Base-by-base conservation (phyloP, 371 early-diverging fungal species). In the Mortierella sp. region DNA sequence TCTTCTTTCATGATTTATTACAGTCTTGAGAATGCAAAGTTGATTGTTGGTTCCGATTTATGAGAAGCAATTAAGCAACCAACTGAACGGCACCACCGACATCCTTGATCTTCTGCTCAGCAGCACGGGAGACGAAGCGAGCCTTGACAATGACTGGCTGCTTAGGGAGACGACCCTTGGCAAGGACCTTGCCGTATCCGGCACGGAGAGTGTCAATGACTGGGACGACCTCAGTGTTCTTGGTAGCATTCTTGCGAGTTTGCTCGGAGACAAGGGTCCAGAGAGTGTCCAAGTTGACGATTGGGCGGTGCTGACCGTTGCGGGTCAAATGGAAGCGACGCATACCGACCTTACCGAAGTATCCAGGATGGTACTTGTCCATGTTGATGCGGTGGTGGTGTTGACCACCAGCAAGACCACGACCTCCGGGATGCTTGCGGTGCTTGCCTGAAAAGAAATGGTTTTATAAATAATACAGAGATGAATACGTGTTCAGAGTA, bases 271-370 rank as follows among this genome's bases (percentile, higher is more conserved):
- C 97, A 73, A 98, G 89, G 72, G 94, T 87, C 98, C 98, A 97
- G 83, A 99, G 84, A 84, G 94, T 96, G 89, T 98, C 96, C 67
- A 96, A 86, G 91, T 98, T 97, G 89, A 99, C 89, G 83, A 89
- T 87, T 66, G 96, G 96, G 83, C 93, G 86, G 93, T 93, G 93
- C 90, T 89, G 87, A 84, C 92, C 84, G 91, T 99, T 96, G 84
- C 91, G 89, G 91, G 97, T 98, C 92, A 92, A 89, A 95, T 98
- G 98, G 95, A 96, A 98, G 88, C 96, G 91, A 76, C 99, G 96
- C 98, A 98, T 97, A 95, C 99, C 99, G 88, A 98, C 97, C 91
- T 99, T 99, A 89, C 99, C 99, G 85, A 98, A 99, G 96, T 98
- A 98, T 88, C 99, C 99, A 81, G 99, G 99, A 91, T 99, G 99